These are phyloP conservation scores for Lichtheimia hyalospora DNA, from an alignment of 371 early-diverging fungal species.

Conservation along the genomic window DNA sequence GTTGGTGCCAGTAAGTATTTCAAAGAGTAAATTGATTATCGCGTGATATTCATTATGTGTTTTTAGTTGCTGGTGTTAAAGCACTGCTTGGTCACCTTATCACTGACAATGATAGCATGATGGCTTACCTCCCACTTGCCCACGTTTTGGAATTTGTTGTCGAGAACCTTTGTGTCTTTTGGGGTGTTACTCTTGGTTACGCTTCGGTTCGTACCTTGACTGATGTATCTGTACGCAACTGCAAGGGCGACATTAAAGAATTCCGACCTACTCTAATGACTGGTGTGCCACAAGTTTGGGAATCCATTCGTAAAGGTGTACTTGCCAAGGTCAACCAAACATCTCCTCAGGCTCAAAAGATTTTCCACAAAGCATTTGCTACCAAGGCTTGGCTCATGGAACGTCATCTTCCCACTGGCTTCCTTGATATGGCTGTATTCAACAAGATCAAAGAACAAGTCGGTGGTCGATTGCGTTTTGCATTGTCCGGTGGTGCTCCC, in stretches of 20 bases:
- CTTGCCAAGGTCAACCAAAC: constrained; percentile 47
- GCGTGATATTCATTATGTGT: background rate
- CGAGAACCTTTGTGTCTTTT: constrained; percentile 63
- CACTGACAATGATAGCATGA: constrained; percentile 58
- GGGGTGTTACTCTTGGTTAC: constrained; percentile 79
- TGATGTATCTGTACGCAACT: constrained; percentile 83
- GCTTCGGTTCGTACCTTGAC: constrained; percentile 80
- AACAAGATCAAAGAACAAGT: constrained; percentile 67
- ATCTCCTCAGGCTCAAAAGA: constrained; percentile 20
- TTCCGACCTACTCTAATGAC: constrained; percentile 83
- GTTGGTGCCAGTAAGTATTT: constrained; percentile 62
- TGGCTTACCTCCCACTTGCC: constrained; percentile 93
- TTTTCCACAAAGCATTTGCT: constrained; percentile 58
- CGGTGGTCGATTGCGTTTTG: constrained; percentile 75
- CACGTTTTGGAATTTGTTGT: constrained; percentile 86
- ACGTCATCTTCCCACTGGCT: constrained; percentile 52
- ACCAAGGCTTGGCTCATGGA: constrained; percentile 56
- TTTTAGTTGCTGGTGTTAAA: constrained; percentile 53
- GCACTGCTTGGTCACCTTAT: constrained; percentile 39
- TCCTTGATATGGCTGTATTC: constrained; percentile 73
- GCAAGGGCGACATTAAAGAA: constrained; percentile 75
- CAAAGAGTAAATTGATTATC: background rate
- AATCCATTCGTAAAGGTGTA: constrained; percentile 76
- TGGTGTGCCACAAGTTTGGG: constrained; percentile 87
- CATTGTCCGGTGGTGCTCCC: constrained; percentile 83